These are phyloP conservation scores for Eimeria acervulina DNA, from an alignment of 169 alveolate genomes.

Conservation along the genomic window DNA sequence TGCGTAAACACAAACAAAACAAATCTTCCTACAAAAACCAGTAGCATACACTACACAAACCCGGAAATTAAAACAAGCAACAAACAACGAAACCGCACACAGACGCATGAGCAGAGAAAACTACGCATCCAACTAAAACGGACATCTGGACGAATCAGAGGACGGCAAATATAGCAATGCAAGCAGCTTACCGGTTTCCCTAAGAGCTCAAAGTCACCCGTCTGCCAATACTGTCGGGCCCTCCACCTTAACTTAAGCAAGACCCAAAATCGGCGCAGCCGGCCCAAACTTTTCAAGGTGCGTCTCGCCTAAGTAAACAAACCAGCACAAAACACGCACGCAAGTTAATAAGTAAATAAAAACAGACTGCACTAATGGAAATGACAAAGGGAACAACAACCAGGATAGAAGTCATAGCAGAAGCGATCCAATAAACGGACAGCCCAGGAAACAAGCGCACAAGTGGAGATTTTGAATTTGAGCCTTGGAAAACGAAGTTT, in stretches of 20 bases:
- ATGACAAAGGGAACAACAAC: not conserved
- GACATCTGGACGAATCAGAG: not conserved
- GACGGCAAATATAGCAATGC: not conserved
- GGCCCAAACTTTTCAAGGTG: slow-evolving; percentile 33
- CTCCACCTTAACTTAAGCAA: slow-evolving; percentile 55
- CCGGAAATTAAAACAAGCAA: not conserved
- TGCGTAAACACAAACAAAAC: not conserved
- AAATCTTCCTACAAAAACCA: not conserved
- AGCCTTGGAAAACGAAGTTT: not conserved
- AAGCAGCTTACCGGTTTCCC: slow-evolving; percentile 11
- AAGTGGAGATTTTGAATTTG: not conserved
- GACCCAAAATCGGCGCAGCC: slow-evolving; percentile 54
- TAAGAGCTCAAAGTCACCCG: slow-evolving; percentile 52
- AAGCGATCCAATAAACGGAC: not conserved
- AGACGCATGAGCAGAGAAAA: not conserved
- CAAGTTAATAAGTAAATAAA: not conserved
- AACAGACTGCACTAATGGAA: not conserved
- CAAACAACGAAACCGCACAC: not conserved
- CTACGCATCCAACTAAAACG: not conserved
- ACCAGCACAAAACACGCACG: not conserved
- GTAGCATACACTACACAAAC: not conserved
- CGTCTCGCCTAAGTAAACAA: slow-evolving; percentile 35
- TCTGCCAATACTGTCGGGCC: slow-evolving; percentile 65
- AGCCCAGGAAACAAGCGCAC: not conserved
- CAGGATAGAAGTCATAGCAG: not conserved